Conservation (phyloP, 2,329 filamentous ascomycete genomes). For the Botrytis byssoidea region DNA sequence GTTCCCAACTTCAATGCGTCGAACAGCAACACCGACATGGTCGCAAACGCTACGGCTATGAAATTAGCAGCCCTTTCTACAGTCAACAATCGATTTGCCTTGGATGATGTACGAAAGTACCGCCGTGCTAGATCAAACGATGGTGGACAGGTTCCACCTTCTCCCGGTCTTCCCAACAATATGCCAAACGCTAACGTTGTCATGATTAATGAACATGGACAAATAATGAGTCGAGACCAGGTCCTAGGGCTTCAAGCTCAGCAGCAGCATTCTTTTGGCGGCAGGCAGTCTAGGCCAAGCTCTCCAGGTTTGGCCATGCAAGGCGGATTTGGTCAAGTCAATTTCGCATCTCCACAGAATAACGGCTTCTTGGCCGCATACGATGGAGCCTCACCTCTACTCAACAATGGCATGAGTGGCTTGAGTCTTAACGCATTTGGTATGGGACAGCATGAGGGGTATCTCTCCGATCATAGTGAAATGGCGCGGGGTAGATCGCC, state of each 20-base stretch:
- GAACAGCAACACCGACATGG: constrained; percentile 70
- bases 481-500: constrained; percentile 88
- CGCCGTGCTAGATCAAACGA: constrained; percentile 88
- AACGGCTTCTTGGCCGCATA: constrained; percentile 93
- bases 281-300: constrained; percentile 78
- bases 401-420: constrained; percentile 69
- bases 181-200: constrained; percentile 76
- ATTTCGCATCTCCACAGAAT: constrained; percentile 84
- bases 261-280: constrained; percentile 53
- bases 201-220: constrained; percentile 93
- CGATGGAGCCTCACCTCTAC: constrained; percentile 67
- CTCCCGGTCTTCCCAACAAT: constrained; percentile 62
- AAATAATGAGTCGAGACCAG: constrained; percentile 82
- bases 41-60: constrained; percentile 98
- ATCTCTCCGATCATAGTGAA: constrained; percentile 91
- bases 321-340: constrained; percentile 60
- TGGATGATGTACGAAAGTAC: constrained; percentile 96
- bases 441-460: constrained; percentile 71
- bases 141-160: constrained; percentile 63
- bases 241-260: constrained; percentile 77
- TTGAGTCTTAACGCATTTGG: constrained; percentile 73
- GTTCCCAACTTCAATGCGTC: constrained; percentile 73
- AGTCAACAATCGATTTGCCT: constrained; percentile 94
- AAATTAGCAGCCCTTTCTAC: constrained; percentile 95
- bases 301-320: constrained; percentile 88